Percentiles rank a stretch among this genome's conserved stretches.
Evolutionary conservation across 495 filamentous ascomycete genomes (phyloP).

Genomic region (Penicillium odoratum): DNA sequence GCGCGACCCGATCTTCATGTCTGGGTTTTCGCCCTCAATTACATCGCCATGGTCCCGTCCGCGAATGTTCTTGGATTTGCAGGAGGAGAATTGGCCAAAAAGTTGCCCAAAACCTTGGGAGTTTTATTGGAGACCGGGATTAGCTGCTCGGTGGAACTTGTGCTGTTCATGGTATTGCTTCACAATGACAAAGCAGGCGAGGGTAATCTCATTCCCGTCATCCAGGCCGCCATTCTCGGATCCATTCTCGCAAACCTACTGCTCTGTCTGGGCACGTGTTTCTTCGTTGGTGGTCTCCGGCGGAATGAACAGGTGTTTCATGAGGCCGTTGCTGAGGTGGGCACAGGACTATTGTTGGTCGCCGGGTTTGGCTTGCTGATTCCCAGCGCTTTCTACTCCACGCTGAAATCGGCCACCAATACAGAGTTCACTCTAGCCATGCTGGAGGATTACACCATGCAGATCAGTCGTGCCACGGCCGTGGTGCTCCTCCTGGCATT

Average conservation of each 20-base stretch:
- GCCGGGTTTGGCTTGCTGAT: slow-evolving; percentile 82
- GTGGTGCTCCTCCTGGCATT: slow-evolving; percentile 81
- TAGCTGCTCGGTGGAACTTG: slow-evolving; percentile 76
- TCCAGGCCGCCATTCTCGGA: slow-evolving; percentile 80
- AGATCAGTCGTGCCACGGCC: slow-evolving; percentile 73
- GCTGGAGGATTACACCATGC: slow-evolving; percentile 52
- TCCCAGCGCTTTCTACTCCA: slow-evolving; percentile 72
- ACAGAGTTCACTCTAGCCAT: slow-evolving; percentile 30
- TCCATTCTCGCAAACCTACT: slow-evolving; percentile 78
- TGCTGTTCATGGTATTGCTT: slow-evolving; percentile 75
- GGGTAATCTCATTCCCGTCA: slow-evolving; percentile 61
- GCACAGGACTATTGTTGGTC: slow-evolving; percentile 75
- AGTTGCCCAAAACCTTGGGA: slow-evolving; percentile 75
- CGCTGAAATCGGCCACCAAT: slow-evolving; percentile 48
- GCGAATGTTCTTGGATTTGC: slow-evolving; percentile 88
- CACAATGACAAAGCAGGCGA: slow-evolving; percentile 36
- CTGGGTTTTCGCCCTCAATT: slow-evolving; percentile 69
- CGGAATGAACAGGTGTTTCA: slow-evolving; percentile 68
- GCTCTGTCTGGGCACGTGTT: slow-evolving; percentile 73
- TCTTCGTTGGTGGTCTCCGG: slow-evolving; percentile 71
- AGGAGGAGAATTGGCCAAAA: slow-evolving; percentile 75
- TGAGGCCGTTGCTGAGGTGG: slow-evolving; percentile 76
- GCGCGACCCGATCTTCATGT: slow-evolving; percentile 59
- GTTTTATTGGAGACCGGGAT: slow-evolving; percentile 76
- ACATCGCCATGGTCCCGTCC: slow-evolving; percentile 82